Evolutionary conservation across 2,329 filamentous ascomycete genomes (phyloP), one percentile per base, ranked within the genome.

Genomic region (Leptoxyphium fumago): DNA sequence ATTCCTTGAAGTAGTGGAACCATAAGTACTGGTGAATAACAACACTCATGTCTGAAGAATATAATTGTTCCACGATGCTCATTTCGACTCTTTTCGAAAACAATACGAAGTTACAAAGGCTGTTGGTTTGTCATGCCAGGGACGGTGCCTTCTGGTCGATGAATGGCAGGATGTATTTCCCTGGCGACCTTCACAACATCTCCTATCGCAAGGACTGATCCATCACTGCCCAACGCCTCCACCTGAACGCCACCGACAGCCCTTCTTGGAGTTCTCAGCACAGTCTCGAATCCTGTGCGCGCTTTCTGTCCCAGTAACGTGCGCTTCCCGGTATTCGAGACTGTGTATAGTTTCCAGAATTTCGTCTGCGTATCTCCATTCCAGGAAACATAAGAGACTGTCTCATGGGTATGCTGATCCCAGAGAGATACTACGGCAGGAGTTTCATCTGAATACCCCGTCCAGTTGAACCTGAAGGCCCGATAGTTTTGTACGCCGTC

Each of bases 391-490:
- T 72, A 74, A 4, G 64, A 46, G 3, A 59, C 55, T 13, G 46
- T 56, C n/a, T 9, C 48, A 17, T n/a, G 6, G 3, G 6, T 8
- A 3, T 38, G 13, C 13, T 17, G 13, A 45, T 5, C 49, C 38
- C 4, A 55, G 17, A 17, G 13, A 38, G 4, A 38, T 8, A 63
- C 54, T 0, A 62, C 60, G 11, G 50, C 53, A 0, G 70, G 69
- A 2, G 56, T 50, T 11, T 46, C 43, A 21, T 4, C 34, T 8
- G 10, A 30, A 29, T 13, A 17, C 34, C 48, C 70, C 2, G 63
- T 59, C 66, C 72, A 77, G 39, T 63, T 54, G 45, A 62, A 65
- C 51, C 69, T 70, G 52, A 68, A 72, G 5, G 64, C 65, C 28
- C 72, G 67, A 49, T 77, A 77, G 42, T 66, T 72, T 26, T 26